Percentiles rank a stretch among this genome's conserved stretches.
These are phyloP conservation scores for Polytrichum formosum DNA, from an alignment of 225 moss, liverwort and hornwort species.

Conservation along the genomic window DNA sequence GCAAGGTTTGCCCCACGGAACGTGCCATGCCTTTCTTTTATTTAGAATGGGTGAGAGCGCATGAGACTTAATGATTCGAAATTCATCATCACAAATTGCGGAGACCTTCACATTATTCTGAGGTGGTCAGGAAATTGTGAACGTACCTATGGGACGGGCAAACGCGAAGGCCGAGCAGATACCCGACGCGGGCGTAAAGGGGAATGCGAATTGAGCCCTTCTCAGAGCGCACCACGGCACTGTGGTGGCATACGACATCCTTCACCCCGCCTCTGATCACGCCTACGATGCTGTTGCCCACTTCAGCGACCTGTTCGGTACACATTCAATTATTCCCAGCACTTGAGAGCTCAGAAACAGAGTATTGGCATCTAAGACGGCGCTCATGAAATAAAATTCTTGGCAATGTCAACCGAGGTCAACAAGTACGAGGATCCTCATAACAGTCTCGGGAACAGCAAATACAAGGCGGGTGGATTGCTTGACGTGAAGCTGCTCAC, in stretches of 20 bases:
- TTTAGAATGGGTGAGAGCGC: too few relatives aligned
- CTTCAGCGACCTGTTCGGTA: slow-evolving; percentile 46
- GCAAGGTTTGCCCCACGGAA: too few relatives aligned
- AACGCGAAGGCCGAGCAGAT: slow-evolving; percentile 53
- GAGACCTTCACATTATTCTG: too few relatives aligned
- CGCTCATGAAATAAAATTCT: too few relatives aligned
- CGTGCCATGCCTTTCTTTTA: too few relatives aligned
- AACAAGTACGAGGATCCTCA: too few relatives aligned
- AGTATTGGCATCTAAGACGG: too few relatives aligned
- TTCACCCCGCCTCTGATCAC: slow-evolving; percentile 60
- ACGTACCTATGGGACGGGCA: slow-evolving; percentile 50
- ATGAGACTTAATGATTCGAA: too few relatives aligned
- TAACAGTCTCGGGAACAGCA: too few relatives aligned
- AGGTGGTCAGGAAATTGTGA: background rate
- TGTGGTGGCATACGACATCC: slow-evolving; percentile 41
- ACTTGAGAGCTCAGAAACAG: too few relatives aligned
- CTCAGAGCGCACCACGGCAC: background rate
- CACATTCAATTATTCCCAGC: background rate
- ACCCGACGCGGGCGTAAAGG: slow-evolving; percentile 43
- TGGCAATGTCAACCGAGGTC: too few relatives aligned
- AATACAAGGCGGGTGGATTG: background rate
- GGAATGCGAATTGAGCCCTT: slow-evolving; percentile 17
- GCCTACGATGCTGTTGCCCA: slow-evolving; percentile 42
- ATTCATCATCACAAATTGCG: too few relatives aligned
- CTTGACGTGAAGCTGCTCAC: slow-evolving; percentile 16